Percentiles rank a stretch among this genome's conserved stretches.
These are phyloP conservation scores for Solanum neorickii DNA, from an alignment of 257 asterid species.

Conservation along the genomic window DNA sequence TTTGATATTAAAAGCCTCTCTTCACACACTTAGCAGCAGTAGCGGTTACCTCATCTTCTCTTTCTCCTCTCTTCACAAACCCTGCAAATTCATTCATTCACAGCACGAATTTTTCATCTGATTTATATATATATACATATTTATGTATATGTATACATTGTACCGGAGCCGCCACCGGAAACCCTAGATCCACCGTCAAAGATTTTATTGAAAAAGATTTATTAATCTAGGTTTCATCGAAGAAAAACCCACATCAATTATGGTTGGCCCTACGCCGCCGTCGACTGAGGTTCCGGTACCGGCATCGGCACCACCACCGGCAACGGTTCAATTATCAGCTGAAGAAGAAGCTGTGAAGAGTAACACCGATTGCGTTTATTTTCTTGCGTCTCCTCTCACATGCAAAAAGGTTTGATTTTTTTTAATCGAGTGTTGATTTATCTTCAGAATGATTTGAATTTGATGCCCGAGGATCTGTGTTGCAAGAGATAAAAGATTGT, in stretches of 20 bases:
- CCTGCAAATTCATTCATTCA: not conserved
- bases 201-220: not conserved
- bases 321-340: conserved; percentile 2
- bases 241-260: not conserved
- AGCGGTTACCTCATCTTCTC: not conserved
- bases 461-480: not conserved
- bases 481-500: not conserved
- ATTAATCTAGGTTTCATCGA: not conserved
- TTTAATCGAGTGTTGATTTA: not conserved
- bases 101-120: not conserved
- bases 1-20: not conserved
- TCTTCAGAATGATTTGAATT: not conserved
- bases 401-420: conserved; percentile 39
- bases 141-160: not conserved
- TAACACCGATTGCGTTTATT: conserved; percentile 62
- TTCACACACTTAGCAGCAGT: not conserved
- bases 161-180: not conserved
- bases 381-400: conserved; percentile 56
- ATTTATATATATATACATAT: not conserved
- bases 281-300: not conserved
- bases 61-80: not conserved
- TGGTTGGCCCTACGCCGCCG: not conserved
- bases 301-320: not conserved
- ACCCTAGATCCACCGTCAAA: not conserved
- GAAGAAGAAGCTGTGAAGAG: conserved; percentile 46